Base-by-base conservation (phyloP, 176 grass and related monocot genomes). In the Carex cristatella region DNA sequence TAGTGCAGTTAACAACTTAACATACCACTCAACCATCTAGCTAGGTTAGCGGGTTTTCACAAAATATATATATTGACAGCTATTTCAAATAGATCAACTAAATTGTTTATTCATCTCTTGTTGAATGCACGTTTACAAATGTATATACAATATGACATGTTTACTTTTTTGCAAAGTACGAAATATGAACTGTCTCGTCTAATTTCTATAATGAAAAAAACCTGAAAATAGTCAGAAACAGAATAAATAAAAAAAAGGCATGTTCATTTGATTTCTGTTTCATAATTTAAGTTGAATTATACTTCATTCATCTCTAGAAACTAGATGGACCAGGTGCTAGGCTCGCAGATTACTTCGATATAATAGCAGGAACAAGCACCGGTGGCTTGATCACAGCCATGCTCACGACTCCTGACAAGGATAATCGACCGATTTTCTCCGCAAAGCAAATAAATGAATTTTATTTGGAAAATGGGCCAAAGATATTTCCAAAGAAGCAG, bases 311-410 rank as follows among this genome's bases (percentile, higher is more conserved):
- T 85, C 58, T 83, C 35, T 84, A 95, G 94, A 80, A 93, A 65
- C 80, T 93, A 11, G 94, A 95, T 68, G 89, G 94, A 10, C 82
- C 80, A 0, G 87, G 91, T 8, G 91, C 85, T 1, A 74, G 94
- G 55, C 81, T 97, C 2, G 72, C 90, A 0, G 90, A 97, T 42
- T 97, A 97, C 51, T 97, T 97, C 84, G 92, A 97, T 44, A 85
- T 97, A 42, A 82, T 97, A 27, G 87, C 90, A 15, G 92, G 92
- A 65, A 97, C 84, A 0, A 93, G 90, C 89, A 97, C 90, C 7
- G 92, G 90, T 1, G 94, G 86, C 4, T 87, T 93, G 5, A 8
- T 96, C 49, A 81, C 86, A 48, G 5, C 89, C 6, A 96, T 96
- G 94, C 89, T 93, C 19, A n/a, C 87, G 13, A 85, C 89, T 63